Base-by-base conservation (phyloP, 192 early-diverging fungal genomes). In the Entomortierella chlamydospora region DNA sequence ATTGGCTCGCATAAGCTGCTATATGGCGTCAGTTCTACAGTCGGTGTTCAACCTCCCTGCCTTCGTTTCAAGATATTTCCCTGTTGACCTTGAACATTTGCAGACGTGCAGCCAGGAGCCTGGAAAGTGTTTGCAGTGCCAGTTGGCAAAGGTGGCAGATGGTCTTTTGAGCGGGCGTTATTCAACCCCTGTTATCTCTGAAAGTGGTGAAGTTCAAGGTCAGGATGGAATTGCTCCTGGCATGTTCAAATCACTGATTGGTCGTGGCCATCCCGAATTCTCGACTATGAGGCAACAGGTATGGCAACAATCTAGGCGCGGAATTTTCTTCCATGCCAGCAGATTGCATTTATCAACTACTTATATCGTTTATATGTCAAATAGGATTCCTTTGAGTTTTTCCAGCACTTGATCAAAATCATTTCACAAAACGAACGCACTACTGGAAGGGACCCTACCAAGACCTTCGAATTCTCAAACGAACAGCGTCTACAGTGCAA, bases 221-320 rank as follows among this genome's bases (percentile, higher is more conserved):
- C 95, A 98, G 71, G 83, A 91, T 30, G 97, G 96, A 28, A 93
- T 99, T 54, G 71, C 92, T 17, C 97, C 98, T 4, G 82, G 85
- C 15, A 97, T 96, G 94, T 96, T 98, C 83, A 99, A 99, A 73
- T 72, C 84, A 1, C 78, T 98, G 12, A 86, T 98, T 37, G 96
- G 95, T 15, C 89, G 90, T 57, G 95, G 91, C 29, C 96, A 98
- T 66, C 72, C 90, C n/a, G 98, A 99, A 73, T 99, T 99, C 60
- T 90, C 92, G 23, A 94, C 96, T 1, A 99, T 99, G 98, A 87
- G 95, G 34, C 98, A 99, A 81, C 98, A 98, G 62, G 81, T 90
- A 73, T 37, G 34, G 10, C 5, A 37, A 7, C 10, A 10, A 37
- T 37, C 10, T 37, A 4, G 7, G 42, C 12, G 6, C 7, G 18